These are phyloP conservation scores for Pythium dissotocum DNA, from an alignment of 352 stramenopile species.

Conservation along the genomic window DNA sequence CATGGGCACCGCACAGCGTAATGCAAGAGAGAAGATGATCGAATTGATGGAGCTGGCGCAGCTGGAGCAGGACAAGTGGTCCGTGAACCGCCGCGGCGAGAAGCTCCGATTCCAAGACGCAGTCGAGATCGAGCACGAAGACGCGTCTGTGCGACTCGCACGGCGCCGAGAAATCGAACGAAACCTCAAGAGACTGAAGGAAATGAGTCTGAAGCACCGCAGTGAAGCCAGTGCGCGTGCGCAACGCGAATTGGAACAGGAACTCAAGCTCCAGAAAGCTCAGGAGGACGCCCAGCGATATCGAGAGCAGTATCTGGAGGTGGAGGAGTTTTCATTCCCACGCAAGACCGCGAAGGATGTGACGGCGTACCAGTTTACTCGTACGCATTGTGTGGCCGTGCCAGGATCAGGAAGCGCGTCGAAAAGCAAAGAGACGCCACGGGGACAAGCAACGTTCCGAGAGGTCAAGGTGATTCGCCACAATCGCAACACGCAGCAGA, in stretches of 20 bases:
- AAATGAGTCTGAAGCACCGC: constrained; percentile 44
- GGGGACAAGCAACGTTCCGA: not conserved
- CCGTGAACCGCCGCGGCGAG: constrained; percentile 37
- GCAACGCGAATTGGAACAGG: constrained; percentile 37
- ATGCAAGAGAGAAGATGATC: constrained; percentile 54
- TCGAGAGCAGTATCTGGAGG: constrained; percentile 27
- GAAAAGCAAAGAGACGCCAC: not conserved
- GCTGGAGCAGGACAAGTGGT: constrained; percentile 59
- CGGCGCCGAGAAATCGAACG: constrained; percentile 40
- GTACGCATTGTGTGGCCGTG: constrained; percentile 43
- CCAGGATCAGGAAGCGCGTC: not conserved
- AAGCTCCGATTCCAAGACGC: constrained; percentile 43
- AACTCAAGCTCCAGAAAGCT: constrained; percentile 28
- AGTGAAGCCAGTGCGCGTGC: constrained; percentile 41
- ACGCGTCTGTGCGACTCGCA: constrained; percentile 28
- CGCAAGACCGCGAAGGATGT: constrained; percentile 43
- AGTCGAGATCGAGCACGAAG: constrained; percentile 26
- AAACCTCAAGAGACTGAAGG: constrained; percentile 47
- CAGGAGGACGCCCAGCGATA: constrained; percentile 35
- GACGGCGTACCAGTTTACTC: constrained; percentile 52
- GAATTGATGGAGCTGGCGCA: constrained; percentile 56
- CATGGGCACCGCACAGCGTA: constrained; percentile 61
- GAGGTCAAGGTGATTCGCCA: constrained; percentile 59
- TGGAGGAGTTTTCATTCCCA: constrained; percentile 49
- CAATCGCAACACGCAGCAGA: constrained; percentile 41